Base-by-base conservation (phyloP, 768 basidiomycete species). In the Rubroboletus satanas region DNA sequence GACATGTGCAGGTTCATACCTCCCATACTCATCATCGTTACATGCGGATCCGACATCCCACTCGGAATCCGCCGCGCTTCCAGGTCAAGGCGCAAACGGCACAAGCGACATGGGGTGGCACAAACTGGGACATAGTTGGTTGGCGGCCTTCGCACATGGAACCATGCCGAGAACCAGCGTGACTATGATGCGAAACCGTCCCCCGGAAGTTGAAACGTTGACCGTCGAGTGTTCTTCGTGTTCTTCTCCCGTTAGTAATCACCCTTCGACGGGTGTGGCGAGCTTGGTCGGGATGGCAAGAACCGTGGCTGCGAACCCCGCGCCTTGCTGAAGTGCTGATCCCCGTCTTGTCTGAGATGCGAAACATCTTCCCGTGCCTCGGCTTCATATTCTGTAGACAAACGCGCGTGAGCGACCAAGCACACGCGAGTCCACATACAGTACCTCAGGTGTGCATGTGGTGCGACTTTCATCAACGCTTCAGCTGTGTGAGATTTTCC, bases 191-290 rank as follows among this genome's bases (percentile, higher is more conserved):
- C 14, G 68, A 72, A 1, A 64, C 55, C 11, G 69, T 56, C 54
- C 83, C 77, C 32, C 83, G 81, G 31, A 83, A 70, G 56, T 84
- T 84, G n/a, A n/a, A n/a, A n/a, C n/a, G n/a, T n/a, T n/a, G 36
- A 78, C 74, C 51, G 80, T 82, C 39, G 86, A 88, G 63, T 82
- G 64, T 82, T 82, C 61, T 79, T 70, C 45, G 78, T 79, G 63
- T 88, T 93, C 36, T 87, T 93, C 65, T 96, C 89, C 26, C 90
- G 87, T 69, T 90, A 97, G 72, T 88, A 97, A 70, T 97, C 94
- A 7, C 89, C 90, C 4, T 84, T 83, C 9, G 88, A 90, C 4
- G 84, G 84, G 52, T 78, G 83, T 0, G 84, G 88, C 4, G 88
- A 90, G 46, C 82, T 78, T 29, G 78, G 76, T 5, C 83, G 77